Evolutionary conservation across 2,329 filamentous ascomycete species (phyloP), one percentile per base, ranked within the genome.

Genomic region (Pestalotiopsis sp.): DNA sequence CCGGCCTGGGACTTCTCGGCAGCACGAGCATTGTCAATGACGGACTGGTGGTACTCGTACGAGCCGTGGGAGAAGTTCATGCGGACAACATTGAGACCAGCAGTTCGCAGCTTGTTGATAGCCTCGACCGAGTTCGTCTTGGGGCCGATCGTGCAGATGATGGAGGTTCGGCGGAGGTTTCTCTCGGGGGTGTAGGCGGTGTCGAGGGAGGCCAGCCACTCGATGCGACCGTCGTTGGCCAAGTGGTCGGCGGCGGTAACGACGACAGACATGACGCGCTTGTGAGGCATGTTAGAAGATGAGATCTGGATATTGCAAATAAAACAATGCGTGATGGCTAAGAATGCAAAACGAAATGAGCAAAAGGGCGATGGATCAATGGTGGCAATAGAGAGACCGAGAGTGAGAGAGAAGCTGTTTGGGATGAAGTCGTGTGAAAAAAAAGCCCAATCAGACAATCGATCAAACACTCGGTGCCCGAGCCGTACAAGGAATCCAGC

Each of bases 41-140:
- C 96, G 72, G 94, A 95, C 88, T 98, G 94, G 86, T 97, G 95
- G 87, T 98, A 99, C 85, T 95, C 95, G 84, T 98, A 96, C 75
- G 91, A 92, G 78, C 94, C 94, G 84, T 97, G 94, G 74, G 93
- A 97, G 83, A 98, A 98, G 92, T 99, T 99, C 96, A 99, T 99
- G 86, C 96, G 95, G 76, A 98, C 96, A 75, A 99, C 94, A 85
- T 98, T 98, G 78, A 98, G 91, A 84, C 96, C 96, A 74, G 92
- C 92, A 79, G 88, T 89, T 82, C 95, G 94, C 78, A 99, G 93
- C 82, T 91, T 89, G 85, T 98, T 98, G 86, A 99, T 97, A 84
- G 94, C 95, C 86, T 98, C 93, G 69, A 95, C 92, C 49, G 94
- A 97, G 89, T 99, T 99, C 77, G 96, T 99, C 91, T 98, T 99